phyloP scores from a whole-genome alignment of 163 green algal species.

The Picocystis sp. region DNA sequence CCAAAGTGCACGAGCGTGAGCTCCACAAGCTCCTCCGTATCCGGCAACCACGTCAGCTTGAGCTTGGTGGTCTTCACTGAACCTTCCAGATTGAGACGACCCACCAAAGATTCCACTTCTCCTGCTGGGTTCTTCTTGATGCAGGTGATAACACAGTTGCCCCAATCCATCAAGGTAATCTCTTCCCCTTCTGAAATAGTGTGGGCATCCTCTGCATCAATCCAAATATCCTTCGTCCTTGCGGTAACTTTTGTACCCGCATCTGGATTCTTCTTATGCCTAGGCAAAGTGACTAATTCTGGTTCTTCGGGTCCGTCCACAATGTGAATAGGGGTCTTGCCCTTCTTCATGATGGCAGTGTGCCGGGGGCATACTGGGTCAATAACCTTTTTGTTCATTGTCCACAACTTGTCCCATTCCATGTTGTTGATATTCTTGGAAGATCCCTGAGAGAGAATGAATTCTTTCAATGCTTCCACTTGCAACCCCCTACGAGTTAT shows the following conservation, averaged over 20 bases:
- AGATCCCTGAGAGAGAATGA: constrained; percentile 51
- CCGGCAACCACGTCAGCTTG: constrained; percentile 92
- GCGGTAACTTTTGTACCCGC: constrained; percentile 56
- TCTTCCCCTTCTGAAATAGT: constrained; percentile 65
- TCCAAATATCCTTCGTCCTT: constrained; percentile 25
- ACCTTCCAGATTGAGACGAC: constrained; percentile 61
- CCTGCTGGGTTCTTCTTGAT: constrained; percentile 14
- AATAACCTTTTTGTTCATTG: constrained; percentile 94
- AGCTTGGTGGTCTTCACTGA: constrained; percentile 86
- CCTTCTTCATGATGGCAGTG: constrained; percentile 50
- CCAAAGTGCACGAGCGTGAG: constrained; percentile 59
- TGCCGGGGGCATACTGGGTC: constrained; percentile 83
- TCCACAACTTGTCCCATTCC: constrained; percentile 99
- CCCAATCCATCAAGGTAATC: constrained; percentile 98
- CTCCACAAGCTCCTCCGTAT: constrained; percentile 36
- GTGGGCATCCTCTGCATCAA: constrained; percentile 59
- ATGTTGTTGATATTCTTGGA: constrained; percentile 43
- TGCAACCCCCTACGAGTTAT: too few species aligned
- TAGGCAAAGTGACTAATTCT: constrained; percentile 35
- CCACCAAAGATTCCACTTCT: constrained; percentile 20
- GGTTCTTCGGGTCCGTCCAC: constrained; percentile 34
- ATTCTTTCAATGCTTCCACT: constrained; percentile 60
- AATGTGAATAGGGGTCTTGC: constrained; percentile 51
- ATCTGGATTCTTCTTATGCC: constrained; percentile 74
- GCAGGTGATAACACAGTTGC: constrained; percentile 66